Evolutionary conservation across 2,329 filamentous ascomycete genomes (phyloP), one percentile per base, ranked within the genome.

Genomic region (Nectriaceae sp.): DNA sequence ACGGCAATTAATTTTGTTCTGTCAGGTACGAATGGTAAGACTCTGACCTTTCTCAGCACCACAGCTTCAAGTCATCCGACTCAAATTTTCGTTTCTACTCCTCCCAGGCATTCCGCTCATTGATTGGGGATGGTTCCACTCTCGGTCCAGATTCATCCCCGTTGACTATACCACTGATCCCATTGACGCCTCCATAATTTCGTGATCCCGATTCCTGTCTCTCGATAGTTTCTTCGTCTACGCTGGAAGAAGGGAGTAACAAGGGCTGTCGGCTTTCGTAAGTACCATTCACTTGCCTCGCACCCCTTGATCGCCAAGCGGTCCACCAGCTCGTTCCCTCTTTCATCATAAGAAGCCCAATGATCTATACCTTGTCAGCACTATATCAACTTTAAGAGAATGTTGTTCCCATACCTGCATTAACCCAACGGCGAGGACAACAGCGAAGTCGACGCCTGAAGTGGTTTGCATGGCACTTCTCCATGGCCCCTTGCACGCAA

Each of bases 401-500:
- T 5, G 26, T 22, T n/a, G n/a, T n/a, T 3, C 16, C 18, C 69
- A 45, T 57, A 83, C 82, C 75, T 86, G 81, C 47, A 85, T 69
- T 4, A 82, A 40, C 4, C 78, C 82, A 4, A 82, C 76, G 0
- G 70, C 65, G 0, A 83, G 37, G 1, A 78, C 77, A 21, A 85
- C 75, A 0, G 69, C 73, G 41, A 88, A 72, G 33, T 84, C 72
- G 18, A 84, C 59, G 0, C 79, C 78, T 0, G 82, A 77, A 21
- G 75, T 75, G 5, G 68, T 70, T 61, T 77, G 75, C 65, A 85
- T 73, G 37, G 77, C 73, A 21, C 64, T 67, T n/a, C 71, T 75
- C 85, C 85, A 89, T 0, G 75, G 73, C 1, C 48, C 73, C 10
- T 75, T 62, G 47, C 86, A 89, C 0, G 76, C 64, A 13, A 47